Evolutionary conservation across 2,329 filamentous ascomycete species (phyloP).

Genomic region (Penicillium sp.): DNA sequence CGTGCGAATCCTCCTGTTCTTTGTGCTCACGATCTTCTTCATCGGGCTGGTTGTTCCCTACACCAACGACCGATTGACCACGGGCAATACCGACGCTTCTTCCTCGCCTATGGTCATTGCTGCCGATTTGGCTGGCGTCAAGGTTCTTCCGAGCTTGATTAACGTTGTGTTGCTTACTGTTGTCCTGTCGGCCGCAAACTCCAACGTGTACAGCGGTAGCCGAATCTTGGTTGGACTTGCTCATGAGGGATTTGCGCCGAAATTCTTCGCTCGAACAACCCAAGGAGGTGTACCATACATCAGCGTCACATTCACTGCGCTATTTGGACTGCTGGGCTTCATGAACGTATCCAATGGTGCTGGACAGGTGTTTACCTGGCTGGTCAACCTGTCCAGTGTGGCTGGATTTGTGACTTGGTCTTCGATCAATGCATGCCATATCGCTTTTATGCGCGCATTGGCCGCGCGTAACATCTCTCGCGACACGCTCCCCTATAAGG

Average conservation of each 20-base stretch:
- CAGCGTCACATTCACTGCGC: constrained; percentile 46
- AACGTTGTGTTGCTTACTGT: constrained; percentile 44
- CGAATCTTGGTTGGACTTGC: constrained; percentile 69
- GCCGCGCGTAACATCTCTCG: constrained; percentile 58
- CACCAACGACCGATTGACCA: constrained; percentile 54
- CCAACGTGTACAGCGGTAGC: constrained; percentile 52
- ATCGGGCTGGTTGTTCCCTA: constrained; percentile 71
- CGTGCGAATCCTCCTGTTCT: constrained; percentile 68
- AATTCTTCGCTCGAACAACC: constrained; percentile 43
- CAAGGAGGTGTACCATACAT: constrained; percentile 46
- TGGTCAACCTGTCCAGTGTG: constrained; percentile 37
- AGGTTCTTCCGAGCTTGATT: constrained; percentile 40
- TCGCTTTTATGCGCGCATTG: constrained; percentile 64
- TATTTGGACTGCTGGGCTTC: constrained; percentile 66
- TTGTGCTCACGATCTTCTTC: constrained; percentile 55
- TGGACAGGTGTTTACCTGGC: constrained; percentile 56
- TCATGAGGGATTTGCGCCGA: constrained; percentile 46
- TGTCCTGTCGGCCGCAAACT: constrained; percentile 45
- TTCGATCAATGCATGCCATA: constrained; percentile 56
- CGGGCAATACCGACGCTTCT: constrained; percentile 26
- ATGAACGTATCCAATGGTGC: constrained; percentile 66
- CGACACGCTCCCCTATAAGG: constrained; percentile 59
- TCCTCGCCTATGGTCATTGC: constrained; percentile 46
- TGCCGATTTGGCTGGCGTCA: constrained; percentile 38
- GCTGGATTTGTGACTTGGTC: constrained; percentile 39